These are phyloP conservation scores for Cordyceps cicadae DNA, from an alignment of 2,329 filamentous ascomycete genomes.

Conservation along the genomic window DNA sequence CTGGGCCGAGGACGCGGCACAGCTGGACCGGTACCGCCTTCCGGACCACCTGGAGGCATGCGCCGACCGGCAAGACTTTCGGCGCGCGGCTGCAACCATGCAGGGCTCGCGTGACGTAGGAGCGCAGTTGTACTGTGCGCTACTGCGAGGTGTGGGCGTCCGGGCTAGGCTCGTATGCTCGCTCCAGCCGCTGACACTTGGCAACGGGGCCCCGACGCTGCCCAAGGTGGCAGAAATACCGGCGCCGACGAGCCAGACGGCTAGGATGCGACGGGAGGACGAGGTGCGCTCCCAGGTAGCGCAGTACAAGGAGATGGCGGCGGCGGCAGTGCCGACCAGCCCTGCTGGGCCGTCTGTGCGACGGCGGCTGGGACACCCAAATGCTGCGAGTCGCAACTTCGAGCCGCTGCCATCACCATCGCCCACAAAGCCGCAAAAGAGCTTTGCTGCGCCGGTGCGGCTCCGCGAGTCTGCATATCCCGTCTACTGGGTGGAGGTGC, in stretches of 20 bases:
- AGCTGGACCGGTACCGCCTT: conserved; percentile 51
- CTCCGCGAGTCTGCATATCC: conserved; percentile 69
- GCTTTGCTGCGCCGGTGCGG: conserved; percentile 16
- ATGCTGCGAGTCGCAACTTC: conserved; percentile 44
- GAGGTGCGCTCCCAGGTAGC: conserved; percentile 30
- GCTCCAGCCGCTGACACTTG: conserved; percentile 71
- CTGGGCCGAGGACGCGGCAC: conserved; percentile 64
- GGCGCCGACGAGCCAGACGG: conserved; percentile 21
- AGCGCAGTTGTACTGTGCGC: conserved; percentile 80
- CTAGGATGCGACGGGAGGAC: conserved; percentile 22
- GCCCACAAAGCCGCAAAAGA: conserved; percentile 21
- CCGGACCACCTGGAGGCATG: conserved; percentile 58
- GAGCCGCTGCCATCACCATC: conserved; percentile 33
- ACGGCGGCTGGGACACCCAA: conserved; percentile 44
- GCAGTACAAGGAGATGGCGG: conserved; percentile 28
- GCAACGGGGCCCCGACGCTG: conserved; percentile 42
- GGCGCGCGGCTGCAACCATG: conserved; percentile 56
- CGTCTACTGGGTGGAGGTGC: conserved; percentile 89
- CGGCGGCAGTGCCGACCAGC: conserved; percentile 21
- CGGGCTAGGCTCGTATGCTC: conserved; percentile 82
- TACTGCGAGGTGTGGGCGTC: conserved; percentile 76
- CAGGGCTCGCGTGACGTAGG: conserved; percentile 83
- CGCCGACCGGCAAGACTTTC: conserved; percentile 65
- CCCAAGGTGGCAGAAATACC: conserved; percentile 27
- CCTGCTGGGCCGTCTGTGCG: conserved; percentile 31